A percentile compares a stretch with the other conserved stretches of the same genome.
Conservation (phyloP, 139 green algal species). For the Zygnema circumcarinatum region DNA sequence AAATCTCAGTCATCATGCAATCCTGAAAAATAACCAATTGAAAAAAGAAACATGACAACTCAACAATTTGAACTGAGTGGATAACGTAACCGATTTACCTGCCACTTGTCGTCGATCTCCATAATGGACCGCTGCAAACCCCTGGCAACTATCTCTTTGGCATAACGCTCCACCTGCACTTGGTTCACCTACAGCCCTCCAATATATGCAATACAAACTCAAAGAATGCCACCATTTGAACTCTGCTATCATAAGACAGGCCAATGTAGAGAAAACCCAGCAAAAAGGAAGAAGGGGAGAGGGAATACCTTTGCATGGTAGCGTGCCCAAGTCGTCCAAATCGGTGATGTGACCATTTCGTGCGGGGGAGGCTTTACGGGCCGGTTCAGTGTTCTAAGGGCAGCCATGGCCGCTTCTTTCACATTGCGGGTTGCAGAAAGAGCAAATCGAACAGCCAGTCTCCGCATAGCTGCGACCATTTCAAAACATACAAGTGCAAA, state of each 20-base stretch:
- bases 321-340: constrained; percentile 77
- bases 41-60: too few relatives aligned
- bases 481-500: constrained; percentile 12
- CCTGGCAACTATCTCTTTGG: constrained; percentile 69
- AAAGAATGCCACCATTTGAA: constrained; percentile 5
- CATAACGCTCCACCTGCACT: constrained; percentile 69
- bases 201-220: constrained; percentile 25
- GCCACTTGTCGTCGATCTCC: constrained; percentile 72
- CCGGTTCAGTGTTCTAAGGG: constrained; percentile 58
- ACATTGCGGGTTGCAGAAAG: constrained; percentile 63
- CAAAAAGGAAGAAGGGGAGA: not conserved
- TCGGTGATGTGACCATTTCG: constrained; percentile 66
- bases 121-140: constrained; percentile 65
- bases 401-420: constrained; percentile 58
- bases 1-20: too few relatives aligned
- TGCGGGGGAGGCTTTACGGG: constrained; percentile 52
- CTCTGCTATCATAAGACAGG: not conserved
- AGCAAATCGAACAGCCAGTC: constrained; percentile 37
- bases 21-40: too few relatives aligned
- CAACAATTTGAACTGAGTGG: too few relatives aligned
- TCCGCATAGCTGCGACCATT: constrained; percentile 18
- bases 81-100: too few relatives aligned
- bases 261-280: not conserved
- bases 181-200: constrained; percentile 62
- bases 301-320: constrained; percentile 64